Evolutionary conservation across 2,329 filamentous ascomycete genomes (phyloP).

Genomic region (Elsinoe australis): DNA sequence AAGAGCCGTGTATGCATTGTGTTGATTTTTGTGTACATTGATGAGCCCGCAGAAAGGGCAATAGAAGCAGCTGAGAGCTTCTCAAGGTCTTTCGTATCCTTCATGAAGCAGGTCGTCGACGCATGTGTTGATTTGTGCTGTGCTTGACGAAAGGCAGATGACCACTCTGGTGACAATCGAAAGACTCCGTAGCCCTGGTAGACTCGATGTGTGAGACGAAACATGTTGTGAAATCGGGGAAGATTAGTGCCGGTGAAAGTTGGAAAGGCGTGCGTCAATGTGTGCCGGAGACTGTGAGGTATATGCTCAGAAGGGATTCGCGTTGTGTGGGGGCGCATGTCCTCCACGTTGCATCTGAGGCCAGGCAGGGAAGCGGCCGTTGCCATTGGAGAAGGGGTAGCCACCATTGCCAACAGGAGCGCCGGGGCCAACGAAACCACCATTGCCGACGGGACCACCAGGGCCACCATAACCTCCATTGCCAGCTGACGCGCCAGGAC

Average conservation of each 20-base stretch:
- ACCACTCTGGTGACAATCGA: background rate
- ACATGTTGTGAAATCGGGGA: slow-evolving; percentile 1
- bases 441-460: background rate
- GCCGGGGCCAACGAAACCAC: background rate
- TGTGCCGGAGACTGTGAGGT: background rate
- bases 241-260: slow-evolving; percentile 1
- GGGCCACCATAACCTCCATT: background rate
- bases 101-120: slow-evolving; percentile 1
- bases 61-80: slow-evolving; percentile 8
- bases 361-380: slow-evolving; percentile 8
- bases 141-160: slow-evolving; percentile 6
- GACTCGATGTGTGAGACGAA: background rate
- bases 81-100: background rate
- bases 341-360: slow-evolving; percentile 14
- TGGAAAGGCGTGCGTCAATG: too few species aligned
- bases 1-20: background rate
- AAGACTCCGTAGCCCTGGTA: background rate
- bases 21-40: background rate
- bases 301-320: background rate
- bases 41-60: background rate
- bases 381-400: slow-evolving; percentile 8
- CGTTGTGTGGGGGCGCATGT: background rate
- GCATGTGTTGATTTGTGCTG: background rate
- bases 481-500: background rate
- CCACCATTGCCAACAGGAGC: background rate